Percentiles rank a stretch among this genome's conserved stretches.
Conservation (phyloP, 805 yeast genomes). For the Yarrowia sp. region DNA sequence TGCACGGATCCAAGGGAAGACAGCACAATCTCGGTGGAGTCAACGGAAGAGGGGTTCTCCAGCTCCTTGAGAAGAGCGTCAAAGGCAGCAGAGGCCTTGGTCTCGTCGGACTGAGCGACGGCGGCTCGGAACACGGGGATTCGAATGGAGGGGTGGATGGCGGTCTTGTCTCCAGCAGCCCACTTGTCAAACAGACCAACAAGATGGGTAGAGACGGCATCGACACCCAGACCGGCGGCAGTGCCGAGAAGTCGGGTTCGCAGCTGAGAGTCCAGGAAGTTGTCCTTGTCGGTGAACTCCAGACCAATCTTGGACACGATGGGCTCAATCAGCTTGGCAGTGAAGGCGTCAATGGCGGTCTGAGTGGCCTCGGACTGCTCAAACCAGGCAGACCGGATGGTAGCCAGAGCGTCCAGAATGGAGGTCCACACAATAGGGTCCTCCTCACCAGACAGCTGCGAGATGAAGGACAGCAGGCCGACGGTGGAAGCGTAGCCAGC, state of each 20-base stretch:
- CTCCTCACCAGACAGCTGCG: constrained; percentile 49
- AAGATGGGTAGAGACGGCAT: constrained; percentile 47
- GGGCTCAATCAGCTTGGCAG: constrained; percentile 51
- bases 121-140: constrained; percentile 46
- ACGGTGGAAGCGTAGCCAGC: constrained; percentile 68
- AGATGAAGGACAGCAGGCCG: constrained; percentile 50
- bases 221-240: constrained; percentile 55
- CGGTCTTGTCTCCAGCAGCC: constrained; percentile 46
- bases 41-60: constrained; percentile 51
- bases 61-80: constrained; percentile 49
- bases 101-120: constrained; percentile 42
- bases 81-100: constrained; percentile 42
- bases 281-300: constrained; percentile 56
- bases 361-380: constrained; percentile 41
- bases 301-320: constrained; percentile 58
- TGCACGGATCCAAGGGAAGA: constrained; percentile 52
- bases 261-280: constrained; percentile 60
- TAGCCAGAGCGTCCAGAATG: constrained; percentile 44
- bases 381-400: constrained; percentile 41
- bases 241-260: constrained; percentile 58
- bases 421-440: constrained; percentile 61
- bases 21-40: constrained; percentile 56
- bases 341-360: constrained; percentile 52
- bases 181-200: constrained; percentile 42
- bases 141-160: constrained; percentile 52